Evolutionary conservation across 345 rosid genomes (phyloP), one percentile per base, ranked within the genome.

Genomic region (Salix koriyanagi): DNA sequence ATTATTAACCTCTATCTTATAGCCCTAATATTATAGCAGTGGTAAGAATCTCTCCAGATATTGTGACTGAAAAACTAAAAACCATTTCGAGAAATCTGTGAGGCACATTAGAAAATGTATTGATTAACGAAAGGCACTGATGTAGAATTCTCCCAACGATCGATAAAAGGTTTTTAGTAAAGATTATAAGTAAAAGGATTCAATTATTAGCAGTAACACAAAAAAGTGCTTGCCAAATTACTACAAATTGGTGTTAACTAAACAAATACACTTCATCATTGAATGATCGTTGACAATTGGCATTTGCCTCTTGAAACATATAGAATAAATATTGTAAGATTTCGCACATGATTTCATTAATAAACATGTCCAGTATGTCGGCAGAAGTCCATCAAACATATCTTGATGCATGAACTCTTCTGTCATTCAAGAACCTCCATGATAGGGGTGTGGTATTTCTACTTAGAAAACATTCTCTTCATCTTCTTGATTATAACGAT

Each of bases 381-480:
- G 87, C 80, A 58, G 82, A 81, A 15, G 65, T 62, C 28, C 61
- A 46, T 70, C 84, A 80, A 87, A 65, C 73, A 77, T 71, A 66
- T 79, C 81, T 75, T 77, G 82, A 77, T 72, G 62, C 82, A 84
- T 73, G 83, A 75, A 76, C 76, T 46, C 65, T 36, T 18, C 54
- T 54, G 74, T 68, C 42, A 65, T 64, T 66, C 37, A 28, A 28
- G 15, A 74, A 44, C 16, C 58, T 80, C 62, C 79, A 69, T 70
- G 32, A 71, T 62, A 68, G 7, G 7, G 64, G 48, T n/a, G 11
- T 21, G 21, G 23, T 7, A 41, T 11, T 19, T 19, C 56, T 19
- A 21, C 66, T 60, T 21, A 54, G 25, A 50, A 23, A 39, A 79
- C 82, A 79, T 79, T 79, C 79, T 75, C 75, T 70, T 70, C 48